These are phyloP conservation scores for Lasiosphaeria ovina DNA, from an alignment of 495 filamentous ascomycete genomes.

Conservation along the genomic window DNA sequence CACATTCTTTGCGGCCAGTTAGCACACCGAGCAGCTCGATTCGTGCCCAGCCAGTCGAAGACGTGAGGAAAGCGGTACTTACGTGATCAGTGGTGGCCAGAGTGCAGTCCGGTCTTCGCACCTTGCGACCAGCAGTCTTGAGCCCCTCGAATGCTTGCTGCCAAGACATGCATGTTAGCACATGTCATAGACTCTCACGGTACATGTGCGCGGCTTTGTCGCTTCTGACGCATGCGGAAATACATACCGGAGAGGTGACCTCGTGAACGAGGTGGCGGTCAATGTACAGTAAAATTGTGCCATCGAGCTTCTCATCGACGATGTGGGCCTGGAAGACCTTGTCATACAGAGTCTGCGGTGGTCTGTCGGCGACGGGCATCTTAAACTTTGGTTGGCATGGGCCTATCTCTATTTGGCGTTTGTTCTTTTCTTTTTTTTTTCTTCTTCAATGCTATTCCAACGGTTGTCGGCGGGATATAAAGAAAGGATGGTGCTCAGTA, in stretches of 20 bases:
- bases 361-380: slow-evolving; percentile 78
- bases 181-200: background rate
- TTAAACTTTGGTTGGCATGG: slow-evolving; percentile 27
- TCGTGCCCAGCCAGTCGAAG: background rate
- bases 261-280: slow-evolving; percentile 96
- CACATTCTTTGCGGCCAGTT: slow-evolving; percentile 64
- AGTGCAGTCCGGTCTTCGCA: slow-evolving; percentile 93
- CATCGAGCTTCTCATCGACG: slow-evolving; percentile 89
- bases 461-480: no score
- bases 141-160: slow-evolving; percentile 97
- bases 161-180: slow-evolving; percentile 12
- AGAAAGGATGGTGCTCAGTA: no score
- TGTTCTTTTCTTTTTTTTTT: background rate
- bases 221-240: background rate
- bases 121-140: slow-evolving; percentile 77
- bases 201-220: background rate
- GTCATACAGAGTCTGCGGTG: slow-evolving; percentile 91
- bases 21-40: background rate
- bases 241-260: slow-evolving; percentile 82
- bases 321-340: slow-evolving; percentile 94
- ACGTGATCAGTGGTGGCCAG: slow-evolving; percentile 96
- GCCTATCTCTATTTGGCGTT: slow-evolving; percentile 10
- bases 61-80: slow-evolving; percentile 40
- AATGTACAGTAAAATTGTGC: slow-evolving; percentile 90
- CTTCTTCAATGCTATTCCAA: no score